These are phyloP conservation scores for Parasarocladium wereldwijsianum DNA, from an alignment of 2,329 filamentous ascomycete genomes.

Conservation along the genomic window DNA sequence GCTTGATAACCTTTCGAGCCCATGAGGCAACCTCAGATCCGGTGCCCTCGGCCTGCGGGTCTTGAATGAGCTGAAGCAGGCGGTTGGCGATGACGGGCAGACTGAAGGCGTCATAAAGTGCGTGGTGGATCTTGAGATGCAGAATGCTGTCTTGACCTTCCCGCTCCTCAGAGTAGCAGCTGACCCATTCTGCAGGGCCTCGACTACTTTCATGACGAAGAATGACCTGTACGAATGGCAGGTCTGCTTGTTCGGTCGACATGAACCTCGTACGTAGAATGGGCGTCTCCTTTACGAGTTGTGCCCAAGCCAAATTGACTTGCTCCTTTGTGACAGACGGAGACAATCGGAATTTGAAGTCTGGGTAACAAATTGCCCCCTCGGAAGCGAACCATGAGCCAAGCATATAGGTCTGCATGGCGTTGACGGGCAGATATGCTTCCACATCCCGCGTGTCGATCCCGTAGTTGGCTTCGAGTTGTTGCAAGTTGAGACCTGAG, in stretches of 20 bases:
- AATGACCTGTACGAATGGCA: constrained; percentile 53
- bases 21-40: constrained; percentile 11
- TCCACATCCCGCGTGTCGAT: constrained; percentile 34
- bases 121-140: constrained; percentile 61
- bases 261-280: constrained; percentile 58
- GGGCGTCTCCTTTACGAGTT: constrained; percentile 37
- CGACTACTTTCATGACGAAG: constrained; percentile 15
- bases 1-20: constrained; percentile 10
- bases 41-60: constrained; percentile 3
- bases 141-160: constrained; percentile 15
- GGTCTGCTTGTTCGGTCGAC: constrained; percentile 25
- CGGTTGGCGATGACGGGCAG: constrained; percentile 45
- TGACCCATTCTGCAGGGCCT: neutral
- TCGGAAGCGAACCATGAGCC: constrained; percentile 55
- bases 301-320: constrained; percentile 46
- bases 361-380: constrained; percentile 58
- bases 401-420: constrained; percentile 73
- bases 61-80: constrained; percentile 12
- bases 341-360: constrained; percentile 30
- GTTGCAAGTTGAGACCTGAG: constrained; percentile 19
- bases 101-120: constrained; percentile 76
- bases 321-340: constrained; percentile 17
- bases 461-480: constrained; percentile 22
- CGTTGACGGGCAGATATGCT: constrained; percentile 49
- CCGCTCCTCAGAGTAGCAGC: constrained; percentile 4